Conservation (phyloP, 352 stramenopile species). For the Pythium sp. region DNA sequence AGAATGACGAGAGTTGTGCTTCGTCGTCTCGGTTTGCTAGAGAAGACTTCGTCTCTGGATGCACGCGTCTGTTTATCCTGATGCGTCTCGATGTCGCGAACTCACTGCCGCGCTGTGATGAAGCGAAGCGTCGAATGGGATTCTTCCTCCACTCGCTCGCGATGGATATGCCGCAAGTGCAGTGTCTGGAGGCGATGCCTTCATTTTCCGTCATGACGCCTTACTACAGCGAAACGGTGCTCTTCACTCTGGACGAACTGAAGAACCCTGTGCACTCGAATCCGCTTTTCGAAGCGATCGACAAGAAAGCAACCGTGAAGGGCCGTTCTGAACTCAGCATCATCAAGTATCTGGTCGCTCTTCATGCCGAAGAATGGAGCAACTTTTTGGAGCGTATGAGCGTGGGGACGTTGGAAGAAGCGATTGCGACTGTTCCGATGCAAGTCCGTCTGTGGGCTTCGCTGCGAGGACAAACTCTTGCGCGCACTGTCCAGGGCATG, state of each 20-base stretch:
- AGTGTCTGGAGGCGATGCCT: conserved; percentile 76
- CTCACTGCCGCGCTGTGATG: conserved; percentile 74
- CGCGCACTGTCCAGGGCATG: conserved; percentile 86
- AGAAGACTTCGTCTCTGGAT: conserved; percentile 73
- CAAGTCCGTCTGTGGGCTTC: conserved; percentile 85
- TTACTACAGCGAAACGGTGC: conserved; percentile 86
- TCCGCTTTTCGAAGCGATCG: conserved; percentile 70
- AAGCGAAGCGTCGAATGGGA: conserved; percentile 81
- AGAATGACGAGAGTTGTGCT: conserved; percentile 28
- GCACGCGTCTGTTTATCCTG: conserved; percentile 80
- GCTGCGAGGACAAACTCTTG: conserved; percentile 80
- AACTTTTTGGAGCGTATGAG: conserved; percentile 87
- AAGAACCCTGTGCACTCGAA: conserved; percentile 83
- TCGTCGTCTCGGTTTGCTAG: conserved; percentile 40
- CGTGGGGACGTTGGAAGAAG: conserved; percentile 65
- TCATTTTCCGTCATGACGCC: conserved; percentile 89
- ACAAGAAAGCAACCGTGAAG: conserved; percentile 73
- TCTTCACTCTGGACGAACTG: conserved; percentile 86
- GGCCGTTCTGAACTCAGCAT: conserved; percentile 78
- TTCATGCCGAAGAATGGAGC: conserved; percentile 86
- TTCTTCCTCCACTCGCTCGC: conserved; percentile 85
- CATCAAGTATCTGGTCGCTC: conserved; percentile 87
- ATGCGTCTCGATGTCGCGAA: conserved; percentile 65
- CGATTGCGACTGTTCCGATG: conserved; percentile 54
- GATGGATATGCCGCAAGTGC: conserved; percentile 82